Percentiles rank a stretch among this genome's conserved stretches.
Conservation (phyloP, 2,329 filamentous ascomycete species). For the Beauveria asiatica region DNA sequence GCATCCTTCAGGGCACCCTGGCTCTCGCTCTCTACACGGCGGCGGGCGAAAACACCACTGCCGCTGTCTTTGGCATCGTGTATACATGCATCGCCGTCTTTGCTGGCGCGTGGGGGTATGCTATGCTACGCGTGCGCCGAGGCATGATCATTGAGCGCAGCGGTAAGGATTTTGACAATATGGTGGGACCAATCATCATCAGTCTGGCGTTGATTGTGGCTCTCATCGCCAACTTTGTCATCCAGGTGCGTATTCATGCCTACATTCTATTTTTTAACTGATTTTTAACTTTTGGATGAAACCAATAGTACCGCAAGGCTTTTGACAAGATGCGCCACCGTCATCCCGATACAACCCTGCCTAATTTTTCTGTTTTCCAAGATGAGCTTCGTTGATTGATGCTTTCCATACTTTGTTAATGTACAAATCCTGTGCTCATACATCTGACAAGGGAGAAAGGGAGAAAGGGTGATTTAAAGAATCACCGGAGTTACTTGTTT, state of each 20-base stretch:
- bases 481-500: neutral
- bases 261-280: too few species aligned
- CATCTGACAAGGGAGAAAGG: too few species aligned
- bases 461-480: too few species aligned
- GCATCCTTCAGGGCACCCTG: conserved; percentile 74
- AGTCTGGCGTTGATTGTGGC: conserved; percentile 71
- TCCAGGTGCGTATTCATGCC: conserved; percentile 53
- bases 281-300: neutral
- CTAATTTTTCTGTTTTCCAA: neutral
- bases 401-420: neutral
- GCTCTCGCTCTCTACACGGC: conserved; percentile 84
- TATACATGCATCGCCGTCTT: conserved; percentile 80
- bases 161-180: conserved; percentile 87
- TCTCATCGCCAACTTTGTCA: conserved; percentile 77
- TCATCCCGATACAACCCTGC: neutral
- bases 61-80: conserved; percentile 68
- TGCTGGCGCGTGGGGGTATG: conserved; percentile 79
- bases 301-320: conserved; percentile 9
- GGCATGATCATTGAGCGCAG: conserved; percentile 77
- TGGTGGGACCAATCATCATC: conserved; percentile 75
- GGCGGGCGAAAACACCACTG: conserved; percentile 69
- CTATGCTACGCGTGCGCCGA: conserved; percentile 66
- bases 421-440: neutral
- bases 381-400: neutral
- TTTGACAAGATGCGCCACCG: conserved; percentile 9